A percentile compares a stretch with the other conserved stretches of the same genome.
These are phyloP conservation scores for Fusarium domesticum DNA, from an alignment of 2,329 filamentous ascomycete species.

Conservation along the genomic window DNA sequence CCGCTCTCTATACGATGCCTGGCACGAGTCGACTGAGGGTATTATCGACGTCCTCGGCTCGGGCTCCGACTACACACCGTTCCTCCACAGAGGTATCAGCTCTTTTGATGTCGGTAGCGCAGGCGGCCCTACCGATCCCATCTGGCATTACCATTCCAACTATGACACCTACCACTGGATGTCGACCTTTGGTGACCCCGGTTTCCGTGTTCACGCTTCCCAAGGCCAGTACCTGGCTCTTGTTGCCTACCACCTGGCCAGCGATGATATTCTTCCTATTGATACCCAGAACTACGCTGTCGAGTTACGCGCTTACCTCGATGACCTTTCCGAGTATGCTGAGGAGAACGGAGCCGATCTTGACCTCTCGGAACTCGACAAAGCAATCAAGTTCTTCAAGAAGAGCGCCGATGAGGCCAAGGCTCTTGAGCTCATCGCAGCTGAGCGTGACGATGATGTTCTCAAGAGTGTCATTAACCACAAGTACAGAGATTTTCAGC, in stretches of 20 bases:
- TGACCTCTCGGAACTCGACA: conserved; percentile 37
- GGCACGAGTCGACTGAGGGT: conserved; percentile 36
- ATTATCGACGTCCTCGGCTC: conserved; percentile 56
- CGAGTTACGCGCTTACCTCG: conserved; percentile 39
- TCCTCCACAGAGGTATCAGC: conserved; percentile 53
- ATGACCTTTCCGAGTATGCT: conserved; percentile 36
- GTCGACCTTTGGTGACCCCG: conserved; percentile 69
- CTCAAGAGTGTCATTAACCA: conserved; percentile 41
- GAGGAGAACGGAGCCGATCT: conserved; percentile 33
- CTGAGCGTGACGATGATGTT: conserved; percentile 26
- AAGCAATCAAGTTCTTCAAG: conserved; percentile 39
- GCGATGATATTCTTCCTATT: conserved; percentile 38
- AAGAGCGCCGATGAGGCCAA: conserved; percentile 32
- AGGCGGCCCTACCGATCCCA: conserved; percentile 43
- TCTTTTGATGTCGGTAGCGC: conserved; percentile 55
- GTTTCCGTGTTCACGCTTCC: conserved; percentile 58
- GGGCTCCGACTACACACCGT: conserved; percentile 66
- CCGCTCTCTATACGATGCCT: conserved; percentile 40
- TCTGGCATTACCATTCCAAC: conserved; percentile 79
- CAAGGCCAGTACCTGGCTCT: conserved; percentile 48
- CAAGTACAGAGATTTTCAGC: conserved; percentile 48
- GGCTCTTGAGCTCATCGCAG: conserved; percentile 32
- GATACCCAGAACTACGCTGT: conserved; percentile 41
- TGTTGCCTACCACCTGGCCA: conserved; percentile 39
- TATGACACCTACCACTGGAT: conserved; percentile 87